phyloP scores from a whole-genome alignment of 2,329 filamentous ascomycete genomes.

The Nemania sp. region DNA sequence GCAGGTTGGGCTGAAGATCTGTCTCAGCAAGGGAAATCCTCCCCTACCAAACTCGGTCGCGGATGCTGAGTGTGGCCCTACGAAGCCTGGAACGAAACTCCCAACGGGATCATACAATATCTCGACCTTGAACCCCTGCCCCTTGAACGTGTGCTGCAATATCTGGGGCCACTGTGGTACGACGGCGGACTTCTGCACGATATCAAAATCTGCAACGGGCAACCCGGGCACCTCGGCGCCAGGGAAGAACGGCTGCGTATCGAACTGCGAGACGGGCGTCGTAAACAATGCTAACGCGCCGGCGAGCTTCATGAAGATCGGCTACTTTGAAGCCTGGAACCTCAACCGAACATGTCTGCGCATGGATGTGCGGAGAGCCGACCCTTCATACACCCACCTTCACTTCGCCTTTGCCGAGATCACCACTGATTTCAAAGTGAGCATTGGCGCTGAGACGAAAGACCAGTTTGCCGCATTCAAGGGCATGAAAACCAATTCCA shows the following conservation, averaged over 20 bases:
- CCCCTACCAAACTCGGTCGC: background rate
- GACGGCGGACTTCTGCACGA: background rate
- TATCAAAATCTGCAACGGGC: background rate
- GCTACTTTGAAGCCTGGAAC: background rate
- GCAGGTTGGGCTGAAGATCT: background rate
- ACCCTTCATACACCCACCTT: background rate
- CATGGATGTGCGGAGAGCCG: background rate
- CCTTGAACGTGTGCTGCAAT: background rate
- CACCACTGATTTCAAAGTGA: background rate
- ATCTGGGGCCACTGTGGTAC: background rate
- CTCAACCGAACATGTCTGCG: background rate
- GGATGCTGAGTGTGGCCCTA: background rate
- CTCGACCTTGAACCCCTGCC: background rate
- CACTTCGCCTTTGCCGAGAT: background rate
- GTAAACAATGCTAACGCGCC: background rate
- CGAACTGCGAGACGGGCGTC: background rate
- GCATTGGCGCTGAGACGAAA: background rate
- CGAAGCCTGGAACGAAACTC: background rate
- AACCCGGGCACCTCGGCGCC: background rate
- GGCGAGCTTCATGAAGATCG: background rate
- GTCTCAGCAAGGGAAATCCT: background rate
- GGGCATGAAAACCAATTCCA: background rate
- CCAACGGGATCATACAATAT: background rate
- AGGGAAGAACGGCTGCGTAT: background rate
- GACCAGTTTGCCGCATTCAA: background rate